Percentiles rank a stretch among this genome's conserved stretches.
Evolutionary conservation across 2,329 filamentous ascomycete species (phyloP).

Genomic region (Ceratocystis diversiconidia): DNA sequence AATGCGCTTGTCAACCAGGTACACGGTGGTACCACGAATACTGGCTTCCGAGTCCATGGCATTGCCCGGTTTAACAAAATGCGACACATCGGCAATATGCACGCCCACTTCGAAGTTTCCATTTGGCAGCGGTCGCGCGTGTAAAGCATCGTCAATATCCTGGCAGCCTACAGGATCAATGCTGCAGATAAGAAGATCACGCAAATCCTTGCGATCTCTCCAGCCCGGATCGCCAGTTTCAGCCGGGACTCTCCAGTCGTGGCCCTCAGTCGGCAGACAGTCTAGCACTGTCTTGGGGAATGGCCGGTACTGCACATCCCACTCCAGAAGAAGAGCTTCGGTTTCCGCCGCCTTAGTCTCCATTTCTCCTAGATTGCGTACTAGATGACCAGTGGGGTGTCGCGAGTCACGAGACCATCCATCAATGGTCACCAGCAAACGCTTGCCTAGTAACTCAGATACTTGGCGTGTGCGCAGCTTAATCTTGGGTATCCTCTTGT

Average conservation of each 20-base stretch:
- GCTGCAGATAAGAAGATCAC: slow-evolving; percentile 81
- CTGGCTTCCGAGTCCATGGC: slow-evolving; percentile 95
- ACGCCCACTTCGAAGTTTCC: slow-evolving; percentile 94
- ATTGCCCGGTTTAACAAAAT: slow-evolving; percentile 94
- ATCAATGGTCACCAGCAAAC: slow-evolving; percentile 85
- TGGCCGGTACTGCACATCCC: slow-evolving; percentile 92
- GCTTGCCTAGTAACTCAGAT: slow-evolving; percentile 74
- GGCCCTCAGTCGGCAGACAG: slow-evolving; percentile 79
- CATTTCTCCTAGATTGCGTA: slow-evolving; percentile 80
- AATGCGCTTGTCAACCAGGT: slow-evolving; percentile 96
- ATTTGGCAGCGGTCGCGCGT: slow-evolving; percentile 71
- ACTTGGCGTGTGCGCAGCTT: slow-evolving; percentile 83
- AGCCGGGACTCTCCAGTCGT: slow-evolving; percentile 84
- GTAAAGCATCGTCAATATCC: slow-evolving; percentile 94
- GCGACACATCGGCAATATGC: slow-evolving; percentile 97
- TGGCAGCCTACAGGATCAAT: slow-evolving; percentile 94
- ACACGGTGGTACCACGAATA: slow-evolving; percentile 88
- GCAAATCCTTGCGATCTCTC: slow-evolving; percentile 70
- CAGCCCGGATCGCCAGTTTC: slow-evolving; percentile 71
- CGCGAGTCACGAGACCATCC: slow-evolving; percentile 88
- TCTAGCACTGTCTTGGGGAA: slow-evolving; percentile 94
- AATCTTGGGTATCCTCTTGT: slow-evolving; percentile 95
- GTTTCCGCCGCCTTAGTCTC: slow-evolving; percentile 98
- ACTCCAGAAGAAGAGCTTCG: slow-evolving; percentile 83
- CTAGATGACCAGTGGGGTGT: slow-evolving; percentile 85